A percentile compares a stretch with the other conserved stretches of the same genome.
Conservation (phyloP, 2,329 filamentous ascomycete genomes). For the Trichophyton simii region DNA sequence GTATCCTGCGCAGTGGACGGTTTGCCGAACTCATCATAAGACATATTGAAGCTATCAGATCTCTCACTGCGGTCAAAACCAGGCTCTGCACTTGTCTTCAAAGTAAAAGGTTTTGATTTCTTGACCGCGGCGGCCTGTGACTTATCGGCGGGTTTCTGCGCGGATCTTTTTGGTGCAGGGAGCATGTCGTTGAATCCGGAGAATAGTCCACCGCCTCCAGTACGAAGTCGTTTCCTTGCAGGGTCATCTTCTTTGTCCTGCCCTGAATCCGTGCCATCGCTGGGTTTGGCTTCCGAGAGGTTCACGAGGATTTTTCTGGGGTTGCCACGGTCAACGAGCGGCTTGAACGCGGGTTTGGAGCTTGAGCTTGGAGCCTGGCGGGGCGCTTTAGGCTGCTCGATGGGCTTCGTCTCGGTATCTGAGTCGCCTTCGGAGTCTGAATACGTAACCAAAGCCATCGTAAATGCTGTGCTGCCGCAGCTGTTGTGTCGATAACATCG, state of each 20-base stretch:
- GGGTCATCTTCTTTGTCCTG: conserved; percentile 16
- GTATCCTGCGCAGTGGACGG: not conserved
- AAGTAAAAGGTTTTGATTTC: conserved; percentile 46
- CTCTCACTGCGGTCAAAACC: conserved; percentile 59
- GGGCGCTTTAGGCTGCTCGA: conserved; percentile 11
- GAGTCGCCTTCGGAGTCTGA: conserved; percentile 60
- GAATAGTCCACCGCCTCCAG: conserved; percentile 46
- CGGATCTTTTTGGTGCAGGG: conserved; percentile 59
- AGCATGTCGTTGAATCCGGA: conserved; percentile 76
- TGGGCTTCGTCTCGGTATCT: conserved; percentile 23
- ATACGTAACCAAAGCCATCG: conserved; percentile 70
- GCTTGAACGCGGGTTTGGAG: conserved; percentile 46
- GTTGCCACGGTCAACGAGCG: conserved; percentile 68
- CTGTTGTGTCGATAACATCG: not conserved
- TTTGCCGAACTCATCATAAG: conserved; percentile 2
- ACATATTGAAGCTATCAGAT: conserved; percentile 20
- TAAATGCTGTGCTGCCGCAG: not conserved
- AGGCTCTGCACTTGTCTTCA: conserved; percentile 74
- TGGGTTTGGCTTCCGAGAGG: conserved; percentile 46
- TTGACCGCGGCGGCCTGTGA: conserved; percentile 18
- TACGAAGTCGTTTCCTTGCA: conserved; percentile 7
- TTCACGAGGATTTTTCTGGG: conserved; percentile 67
- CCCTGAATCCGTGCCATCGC: conserved; percentile 26
- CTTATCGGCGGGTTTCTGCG: conserved; percentile 9
- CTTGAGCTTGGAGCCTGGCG: conserved; percentile 6